Conservation (phyloP, 305 asterid species). For the Rubia tinctorum region DNA sequence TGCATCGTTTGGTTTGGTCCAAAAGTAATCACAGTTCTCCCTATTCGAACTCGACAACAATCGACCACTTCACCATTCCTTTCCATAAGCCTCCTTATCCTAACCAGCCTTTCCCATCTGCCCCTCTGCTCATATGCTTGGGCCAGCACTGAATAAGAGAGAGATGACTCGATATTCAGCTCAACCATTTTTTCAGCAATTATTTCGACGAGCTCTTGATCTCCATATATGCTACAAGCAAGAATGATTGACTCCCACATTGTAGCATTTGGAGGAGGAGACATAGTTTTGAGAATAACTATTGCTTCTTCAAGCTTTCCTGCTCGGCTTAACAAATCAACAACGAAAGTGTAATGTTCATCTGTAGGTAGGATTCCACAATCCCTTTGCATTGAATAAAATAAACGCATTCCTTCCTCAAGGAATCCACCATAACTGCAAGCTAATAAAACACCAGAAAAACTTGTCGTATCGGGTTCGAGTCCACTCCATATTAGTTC, state of each 20-base stretch:
- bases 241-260: constrained; percentile 51
- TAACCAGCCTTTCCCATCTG: constrained; percentile 75
- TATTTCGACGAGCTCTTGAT: constrained; percentile 39
- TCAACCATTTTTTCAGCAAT: constrained; percentile 55
- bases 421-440: constrained; percentile 51
- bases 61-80: constrained; percentile 21
- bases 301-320: constrained; percentile 52
- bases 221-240: constrained; percentile 42
- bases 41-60: constrained; percentile 11
- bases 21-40: neutral
- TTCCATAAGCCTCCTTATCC: constrained; percentile 49
- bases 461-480: constrained; percentile 50
- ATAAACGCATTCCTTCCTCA: constrained; percentile 45
- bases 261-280: constrained; percentile 33
- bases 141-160: constrained; percentile 43
- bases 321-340: constrained; percentile 43
- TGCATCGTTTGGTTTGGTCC: neutral
- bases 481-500: constrained; percentile 43
- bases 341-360: constrained; percentile 49
- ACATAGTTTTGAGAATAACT: constrained; percentile 33
- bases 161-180: constrained; percentile 40
- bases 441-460: constrained; percentile 50
- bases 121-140: constrained; percentile 44
- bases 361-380: constrained; percentile 43
- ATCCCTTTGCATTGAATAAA: constrained; percentile 49